Evolutionary conservation across 306 rosid species (phyloP), one percentile per base, ranked within the genome.

Genomic region (Sicyos baderoa): DNA sequence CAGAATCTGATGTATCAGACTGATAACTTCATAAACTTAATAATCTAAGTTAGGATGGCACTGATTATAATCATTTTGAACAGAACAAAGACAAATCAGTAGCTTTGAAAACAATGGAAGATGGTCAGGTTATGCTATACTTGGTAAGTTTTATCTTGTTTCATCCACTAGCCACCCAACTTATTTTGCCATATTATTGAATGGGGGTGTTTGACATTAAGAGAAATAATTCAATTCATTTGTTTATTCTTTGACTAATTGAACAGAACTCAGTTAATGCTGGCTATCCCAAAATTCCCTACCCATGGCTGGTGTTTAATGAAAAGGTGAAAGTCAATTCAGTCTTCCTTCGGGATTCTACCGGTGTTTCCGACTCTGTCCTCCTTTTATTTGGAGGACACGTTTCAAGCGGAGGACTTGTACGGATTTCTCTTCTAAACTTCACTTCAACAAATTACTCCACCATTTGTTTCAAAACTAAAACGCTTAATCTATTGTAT

Each of bases 311-410:
- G 40, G 90, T 94, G 77, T 94, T 94, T 70, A 94, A 94, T 2
- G 99, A 90, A 82, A 93, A 90, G 83, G 80, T 93, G 68, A 93
- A 93, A 84, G 97, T 93, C 78, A 90, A 93, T 78, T 88, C 97
- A 14, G 94, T 93, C 75, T 90, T 90, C 60, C 86, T 93, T 58
- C 96, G 99, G 51, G 99, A 93, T 77, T 93, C 99, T 53, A 88
- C 97, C 10, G 99, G 84, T 19, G 81, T 94, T 40, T 82, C 97
- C 23, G 99, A 90, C 78, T 88, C 97, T 48, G 74, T 82, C 75
- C 77, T 94, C 59, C 96, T 94, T 67, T 75, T 94, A 59, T 90
- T 90, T 76, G 99, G 99, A 62, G 97, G 99, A 72, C 79, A 76
- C 71, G 77, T 93, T 69, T 80, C 80, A 9, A 77, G 74, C 58